These are phyloP conservation scores for Platanus orientalis DNA, from an alignment of 164 flowering plant species.

Conservation along the genomic window DNA sequence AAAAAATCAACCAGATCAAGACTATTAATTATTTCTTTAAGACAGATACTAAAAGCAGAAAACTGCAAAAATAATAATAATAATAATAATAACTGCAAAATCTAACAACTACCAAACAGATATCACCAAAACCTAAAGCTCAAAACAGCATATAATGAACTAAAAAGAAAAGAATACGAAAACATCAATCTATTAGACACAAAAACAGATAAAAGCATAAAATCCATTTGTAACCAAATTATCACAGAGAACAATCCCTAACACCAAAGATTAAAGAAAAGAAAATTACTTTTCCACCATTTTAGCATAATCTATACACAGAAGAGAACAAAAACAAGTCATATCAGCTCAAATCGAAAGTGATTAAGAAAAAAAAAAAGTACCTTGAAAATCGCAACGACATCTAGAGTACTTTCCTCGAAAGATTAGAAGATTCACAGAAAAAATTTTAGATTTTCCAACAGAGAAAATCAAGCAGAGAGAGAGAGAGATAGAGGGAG, in stretches of 20 bases:
- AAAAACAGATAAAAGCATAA: not conserved
- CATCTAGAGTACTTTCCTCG: constrained; percentile 8
- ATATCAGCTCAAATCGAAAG: not conserved
- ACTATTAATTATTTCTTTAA: no score
- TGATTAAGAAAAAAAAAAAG: not conserved
- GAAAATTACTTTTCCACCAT: not conserved
- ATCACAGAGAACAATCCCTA: not conserved
- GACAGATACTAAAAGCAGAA: no score
- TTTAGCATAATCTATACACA: no score
- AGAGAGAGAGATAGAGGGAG: constrained; percentile 1
- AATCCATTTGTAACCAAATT: not conserved
- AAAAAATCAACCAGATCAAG: no score
- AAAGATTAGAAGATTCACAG: not conserved
- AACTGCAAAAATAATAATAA: no score
- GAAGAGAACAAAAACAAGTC: not conserved
- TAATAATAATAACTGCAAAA: no score
- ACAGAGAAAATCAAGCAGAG: not conserved
- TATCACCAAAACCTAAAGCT: not conserved
- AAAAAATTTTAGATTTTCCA: not conserved
- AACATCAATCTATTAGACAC: not conserved
- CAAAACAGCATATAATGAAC: not conserved
- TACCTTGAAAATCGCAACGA: constrained; percentile 12
- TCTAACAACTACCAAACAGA: no score
- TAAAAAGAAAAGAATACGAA: not conserved
- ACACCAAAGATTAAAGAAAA: not conserved